These are phyloP conservation scores for Mycena rebaudengoi DNA, from an alignment of 768 basidiomycete genomes.

Conservation along the genomic window DNA sequence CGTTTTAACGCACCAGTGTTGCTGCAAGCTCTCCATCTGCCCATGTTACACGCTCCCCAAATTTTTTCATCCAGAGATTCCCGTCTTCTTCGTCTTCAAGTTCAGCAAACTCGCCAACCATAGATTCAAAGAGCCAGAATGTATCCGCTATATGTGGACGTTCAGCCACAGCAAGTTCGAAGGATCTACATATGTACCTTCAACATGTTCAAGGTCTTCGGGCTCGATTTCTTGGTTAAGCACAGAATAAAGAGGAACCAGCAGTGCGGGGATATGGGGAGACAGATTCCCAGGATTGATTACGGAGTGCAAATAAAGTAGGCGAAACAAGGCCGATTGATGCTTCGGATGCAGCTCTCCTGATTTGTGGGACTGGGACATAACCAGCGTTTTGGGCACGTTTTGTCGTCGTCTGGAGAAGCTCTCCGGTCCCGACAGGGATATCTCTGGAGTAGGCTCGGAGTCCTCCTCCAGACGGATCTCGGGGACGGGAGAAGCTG, in stretches of 20 bases:
- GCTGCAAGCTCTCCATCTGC: conserved; percentile 69
- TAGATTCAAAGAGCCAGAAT: conserved; percentile 83
- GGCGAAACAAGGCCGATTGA: conserved; percentile 68
- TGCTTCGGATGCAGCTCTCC: conserved; percentile 66
- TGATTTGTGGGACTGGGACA: conserved; percentile 53
- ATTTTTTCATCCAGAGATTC: conserved; percentile 66
- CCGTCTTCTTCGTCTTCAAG: conserved; percentile 75
- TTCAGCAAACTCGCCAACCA: conserved; percentile 77
- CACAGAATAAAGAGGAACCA: conserved; percentile 74
- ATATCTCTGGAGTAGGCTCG: conserved; percentile 45
- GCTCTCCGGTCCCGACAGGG: conserved; percentile 47
- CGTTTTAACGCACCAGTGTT: conserved; percentile 59
- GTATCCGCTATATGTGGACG: conserved; percentile 59
- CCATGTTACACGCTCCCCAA: conserved; percentile 68
- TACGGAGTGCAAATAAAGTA: conserved; percentile 74
- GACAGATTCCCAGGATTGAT: conserved; percentile 79
- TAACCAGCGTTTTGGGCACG: conserved; percentile 52
- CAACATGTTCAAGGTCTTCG: conserved; percentile 69
- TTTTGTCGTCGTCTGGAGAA: conserved; percentile 31
- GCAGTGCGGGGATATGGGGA: conserved; percentile 71
- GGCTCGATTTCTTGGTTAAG: conserved; percentile 68
- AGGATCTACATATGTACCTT: conserved; percentile 36
- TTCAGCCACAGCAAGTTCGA: neutral
- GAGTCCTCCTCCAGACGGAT: conserved; percentile 45
- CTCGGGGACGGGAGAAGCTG: conserved; percentile 44